Evolutionary conservation across 108 stramenopile species (phyloP), one percentile per base, ranked within the genome.

Genomic region (Pseudonitzschia delicatissima): DNA sequence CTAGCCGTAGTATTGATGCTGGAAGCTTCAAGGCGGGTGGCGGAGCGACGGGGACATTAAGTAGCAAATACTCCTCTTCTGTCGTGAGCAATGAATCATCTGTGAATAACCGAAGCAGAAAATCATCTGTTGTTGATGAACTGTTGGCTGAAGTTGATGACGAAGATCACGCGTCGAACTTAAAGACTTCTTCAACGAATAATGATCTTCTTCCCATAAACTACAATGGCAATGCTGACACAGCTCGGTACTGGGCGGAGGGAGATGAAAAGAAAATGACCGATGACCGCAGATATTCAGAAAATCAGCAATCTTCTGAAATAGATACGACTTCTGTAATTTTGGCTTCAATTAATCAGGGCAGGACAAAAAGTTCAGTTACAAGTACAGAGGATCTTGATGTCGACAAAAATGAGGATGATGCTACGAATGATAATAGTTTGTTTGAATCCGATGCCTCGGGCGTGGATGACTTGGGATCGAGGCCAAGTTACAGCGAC

Each of bases 141-240:
- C 66, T 77, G 8, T 28, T 71, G 33, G 69, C 69, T 2, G 76
- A 77, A 53, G 59, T 62, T 40, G 74, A 75, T n/a, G 68, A 76
- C 39, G 60, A 73, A 20, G 47, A 66, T 18, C 21, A 45, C 7
- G 72, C 20, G 20, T 27, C 28, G 9, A 36, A 52, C 11, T 15
- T 42, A 15, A 33, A 0, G 12, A n/a, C 6, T 27, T 12, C 11
- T n/a, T 28, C 20, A 23, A 23, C 50, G 50, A 13, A n/a, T n/a
- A 3, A 51, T 25, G 27, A 51, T 28, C 18, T 28, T 25, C 20
- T 23, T 51, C 23, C 50, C 27, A 9, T 27, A n/a, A 27, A 5
- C 32, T 28, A 34, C n/a, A 55, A 23, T 6, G n/a, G 26, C 15
- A 33, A 33, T n/a, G 9, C 48, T 2, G 23, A 48, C 7, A 21